Percentiles rank a stretch among this genome's conserved stretches.
phyloP scores from a whole-genome alignment of 2,329 filamentous ascomycete genomes.

The Trichoderma asperellum region DNA sequence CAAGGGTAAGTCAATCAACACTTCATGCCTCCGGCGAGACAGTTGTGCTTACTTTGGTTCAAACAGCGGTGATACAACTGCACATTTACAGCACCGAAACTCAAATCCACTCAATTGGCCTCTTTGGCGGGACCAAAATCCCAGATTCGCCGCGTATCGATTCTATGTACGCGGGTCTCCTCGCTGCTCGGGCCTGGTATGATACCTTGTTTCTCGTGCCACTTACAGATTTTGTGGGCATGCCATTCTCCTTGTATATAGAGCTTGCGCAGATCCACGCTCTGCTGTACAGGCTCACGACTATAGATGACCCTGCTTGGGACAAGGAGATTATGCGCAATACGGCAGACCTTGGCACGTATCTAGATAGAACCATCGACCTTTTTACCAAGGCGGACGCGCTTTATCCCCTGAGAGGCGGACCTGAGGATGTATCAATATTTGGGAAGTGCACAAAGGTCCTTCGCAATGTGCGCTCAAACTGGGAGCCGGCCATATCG shows the following conservation, averaged over 20 bases:
- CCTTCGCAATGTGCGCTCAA: slow-evolving; percentile 41
- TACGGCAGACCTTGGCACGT: slow-evolving; percentile 42
- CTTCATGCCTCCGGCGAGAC: background rate
- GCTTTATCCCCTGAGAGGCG: slow-evolving; percentile 38
- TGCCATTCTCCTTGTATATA: slow-evolving; percentile 43
- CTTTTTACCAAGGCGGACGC: slow-evolving; percentile 37
- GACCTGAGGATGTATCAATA: slow-evolving; percentile 38
- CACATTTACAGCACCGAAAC: slow-evolving; percentile 40
- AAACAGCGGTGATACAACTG: slow-evolving; percentile 39
- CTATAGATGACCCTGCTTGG: slow-evolving; percentile 47
- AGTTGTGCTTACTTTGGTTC: background rate
- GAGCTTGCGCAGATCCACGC: slow-evolving; percentile 45
- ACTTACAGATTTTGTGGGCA: slow-evolving; percentile 37
- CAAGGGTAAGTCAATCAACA: slow-evolving; percentile 36
- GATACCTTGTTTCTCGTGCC: slow-evolving; percentile 44
- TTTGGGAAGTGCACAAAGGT: slow-evolving; percentile 44
- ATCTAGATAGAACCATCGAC: slow-evolving; percentile 44
- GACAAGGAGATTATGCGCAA: slow-evolving; percentile 44
- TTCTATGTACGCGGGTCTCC: slow-evolving; percentile 44
- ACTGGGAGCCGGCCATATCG: slow-evolving; percentile 44
- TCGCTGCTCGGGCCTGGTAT: slow-evolving; percentile 43
- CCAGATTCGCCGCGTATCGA: slow-evolving; percentile 41
- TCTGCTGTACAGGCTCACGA: slow-evolving; percentile 46
- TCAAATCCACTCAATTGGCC: slow-evolving; percentile 40
- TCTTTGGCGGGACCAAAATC: slow-evolving; percentile 39